Percentiles rank a stretch among this genome's conserved stretches.
phyloP scores from a whole-genome alignment of 2,329 filamentous ascomycete species.

The Trichoderma koningiopsis region DNA sequence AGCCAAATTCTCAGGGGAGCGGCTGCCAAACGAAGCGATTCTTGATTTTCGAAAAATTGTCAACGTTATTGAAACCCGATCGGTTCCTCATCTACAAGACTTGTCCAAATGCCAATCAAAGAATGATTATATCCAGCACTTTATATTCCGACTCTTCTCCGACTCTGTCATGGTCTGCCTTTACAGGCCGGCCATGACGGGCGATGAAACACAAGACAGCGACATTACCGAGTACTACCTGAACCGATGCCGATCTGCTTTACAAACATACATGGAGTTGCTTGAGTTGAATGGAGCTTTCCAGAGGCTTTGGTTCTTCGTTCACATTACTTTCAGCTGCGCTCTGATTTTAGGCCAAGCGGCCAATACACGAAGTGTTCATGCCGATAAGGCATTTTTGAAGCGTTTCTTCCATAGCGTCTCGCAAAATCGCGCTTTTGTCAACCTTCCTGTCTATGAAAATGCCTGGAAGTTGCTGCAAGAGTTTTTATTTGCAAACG shows the following conservation, averaged over 20 bases:
- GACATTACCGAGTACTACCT: neutral
- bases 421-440: neutral
- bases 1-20: conserved; percentile 3
- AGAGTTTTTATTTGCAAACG: neutral
- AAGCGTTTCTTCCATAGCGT: conserved; percentile 11
- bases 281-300: neutral
- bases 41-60: conserved; percentile 16
- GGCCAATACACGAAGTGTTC: neutral
- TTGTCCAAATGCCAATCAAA: conserved; percentile 6
- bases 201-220: neutral
- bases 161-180: conserved; percentile 10
- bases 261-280: conserved; percentile 14
- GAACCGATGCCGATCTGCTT: conserved; percentile 7
- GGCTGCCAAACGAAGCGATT: neutral
- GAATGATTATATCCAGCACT: conserved; percentile 14
- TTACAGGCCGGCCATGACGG: conserved; percentile 2
- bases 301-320: conserved; percentile 12
- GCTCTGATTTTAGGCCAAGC: conserved; percentile 10
- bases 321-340: conserved; percentile 16
- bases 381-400: conserved; percentile 3
- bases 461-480: conserved; percentile 5
- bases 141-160: conserved; percentile 7
- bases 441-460: conserved; percentile 4
- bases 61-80: conserved; percentile 8
- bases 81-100: conserved; percentile 13